These are phyloP conservation scores for Globisporangium takayamanum DNA, from an alignment of 352 stramenopile genomes.

Conservation along the genomic window DNA sequence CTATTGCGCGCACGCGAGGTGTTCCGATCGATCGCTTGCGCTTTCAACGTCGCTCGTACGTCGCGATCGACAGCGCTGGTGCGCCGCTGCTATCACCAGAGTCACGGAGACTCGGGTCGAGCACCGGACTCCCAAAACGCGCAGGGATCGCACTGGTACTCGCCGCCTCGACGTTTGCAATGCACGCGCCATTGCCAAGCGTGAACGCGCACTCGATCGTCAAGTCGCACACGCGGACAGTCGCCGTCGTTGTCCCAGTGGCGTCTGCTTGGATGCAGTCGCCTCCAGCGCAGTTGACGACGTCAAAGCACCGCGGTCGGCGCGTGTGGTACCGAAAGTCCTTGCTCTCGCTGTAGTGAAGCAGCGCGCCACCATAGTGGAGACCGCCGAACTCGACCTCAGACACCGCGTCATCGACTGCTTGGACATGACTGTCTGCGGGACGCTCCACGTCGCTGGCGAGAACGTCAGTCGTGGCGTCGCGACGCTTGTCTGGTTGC, in stretches of 20 bases:
- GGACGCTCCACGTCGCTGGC: constrained; percentile 37
- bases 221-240: constrained; percentile 51
- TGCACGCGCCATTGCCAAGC: constrained; percentile 50
- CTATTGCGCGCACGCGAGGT: constrained; percentile 14
- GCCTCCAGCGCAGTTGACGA: constrained; percentile 38
- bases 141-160: constrained; percentile 11
- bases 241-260: not conserved
- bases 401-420: constrained; percentile 49
- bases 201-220: constrained; percentile 27
- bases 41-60: constrained; percentile 17
- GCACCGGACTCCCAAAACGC: constrained; percentile 27
- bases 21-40: constrained; percentile 20
- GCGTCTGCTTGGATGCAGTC: constrained; percentile 23
- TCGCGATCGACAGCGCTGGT: constrained; percentile 20
- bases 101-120: constrained; percentile 22
- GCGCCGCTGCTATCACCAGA: not conserved
- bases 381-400: constrained; percentile 61
- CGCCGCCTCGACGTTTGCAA: constrained; percentile 13
- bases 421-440: constrained; percentile 35
- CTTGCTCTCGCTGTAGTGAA: constrained; percentile 49
- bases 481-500: constrained; percentile 29
- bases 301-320: constrained; percentile 52
- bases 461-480: constrained; percentile 32
- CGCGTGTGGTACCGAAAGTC: constrained; percentile 62
- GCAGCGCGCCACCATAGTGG: constrained; percentile 41